Conservation (phyloP, 1,284 basidiomycete genomes). For the Trichosporon ovoides region DNA sequence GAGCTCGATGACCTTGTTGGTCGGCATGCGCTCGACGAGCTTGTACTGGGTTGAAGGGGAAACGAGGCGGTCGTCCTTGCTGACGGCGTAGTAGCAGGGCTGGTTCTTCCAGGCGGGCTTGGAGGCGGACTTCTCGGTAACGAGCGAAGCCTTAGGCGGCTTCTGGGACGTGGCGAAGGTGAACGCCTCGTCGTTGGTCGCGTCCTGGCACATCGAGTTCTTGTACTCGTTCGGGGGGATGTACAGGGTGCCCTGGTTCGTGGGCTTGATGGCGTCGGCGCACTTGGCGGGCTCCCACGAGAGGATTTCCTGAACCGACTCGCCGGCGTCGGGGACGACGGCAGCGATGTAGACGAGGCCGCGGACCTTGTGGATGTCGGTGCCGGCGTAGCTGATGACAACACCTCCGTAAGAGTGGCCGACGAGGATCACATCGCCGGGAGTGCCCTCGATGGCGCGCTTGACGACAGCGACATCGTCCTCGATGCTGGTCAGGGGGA, state of each 20-base stretch:
- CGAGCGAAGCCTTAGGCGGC: not conserved
- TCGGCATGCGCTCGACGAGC: slow-evolving; percentile 3
- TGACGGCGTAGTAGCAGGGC: slow-evolving; percentile 5
- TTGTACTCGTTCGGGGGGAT: not conserved
- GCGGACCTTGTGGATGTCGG: slow-evolving; percentile 5
- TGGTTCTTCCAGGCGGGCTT: slow-evolving; percentile 8
- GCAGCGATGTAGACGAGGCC: slow-evolving; percentile 11
- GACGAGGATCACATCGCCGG: slow-evolving; percentile 5
- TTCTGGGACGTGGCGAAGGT: slow-evolving; percentile 5
- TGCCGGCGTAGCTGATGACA: slow-evolving; percentile 9
- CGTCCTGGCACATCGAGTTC: not conserved
- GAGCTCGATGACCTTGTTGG: slow-evolving; percentile 4
- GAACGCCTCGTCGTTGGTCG: not conserved
- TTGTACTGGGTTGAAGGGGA: not conserved
- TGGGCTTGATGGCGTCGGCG: slow-evolving; percentile 1
- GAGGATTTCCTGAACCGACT: not conserved
- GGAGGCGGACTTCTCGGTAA: not conserved
- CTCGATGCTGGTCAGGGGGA: slow-evolving; percentile 6
- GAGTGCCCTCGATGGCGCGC: slow-evolving; percentile 1
- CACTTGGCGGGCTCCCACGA: slow-evolving; percentile 36
- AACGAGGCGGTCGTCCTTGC: slow-evolving; percentile 2
- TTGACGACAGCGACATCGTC: slow-evolving; percentile 1
- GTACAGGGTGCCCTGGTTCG: not conserved
- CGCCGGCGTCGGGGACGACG: slow-evolving; percentile 9
- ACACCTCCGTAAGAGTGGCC: slow-evolving; percentile 7